These are phyloP conservation scores for Sporothrix phasma DNA, from an alignment of 2,329 filamentous ascomycete genomes.

Conservation along the genomic window DNA sequence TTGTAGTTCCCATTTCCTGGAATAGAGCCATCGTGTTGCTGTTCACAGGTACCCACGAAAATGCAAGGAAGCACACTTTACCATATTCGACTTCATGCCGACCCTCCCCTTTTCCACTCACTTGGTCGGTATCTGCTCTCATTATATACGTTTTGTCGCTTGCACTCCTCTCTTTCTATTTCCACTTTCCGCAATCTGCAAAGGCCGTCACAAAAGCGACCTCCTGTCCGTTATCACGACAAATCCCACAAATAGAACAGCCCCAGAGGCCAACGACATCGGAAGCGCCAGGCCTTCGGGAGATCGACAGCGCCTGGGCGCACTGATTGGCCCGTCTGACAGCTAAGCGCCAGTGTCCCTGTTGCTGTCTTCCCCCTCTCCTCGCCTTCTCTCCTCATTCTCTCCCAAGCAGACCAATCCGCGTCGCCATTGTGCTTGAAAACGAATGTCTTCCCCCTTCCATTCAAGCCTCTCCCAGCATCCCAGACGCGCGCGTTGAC, in stretches of 20 bases:
- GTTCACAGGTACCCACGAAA: background rate
- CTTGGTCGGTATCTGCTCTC: background rate
- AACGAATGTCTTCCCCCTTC: background rate
- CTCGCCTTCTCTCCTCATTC: background rate
- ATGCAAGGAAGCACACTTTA: background rate
- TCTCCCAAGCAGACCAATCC: background rate
- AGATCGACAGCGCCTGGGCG: background rate
- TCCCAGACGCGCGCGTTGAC: background rate
- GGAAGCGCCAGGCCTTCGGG: conserved; percentile 1
- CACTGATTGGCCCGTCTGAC: background rate
- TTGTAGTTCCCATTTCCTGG: no score
- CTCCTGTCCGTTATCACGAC: background rate
- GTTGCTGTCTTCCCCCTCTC: background rate
- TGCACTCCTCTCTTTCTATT: background rate
- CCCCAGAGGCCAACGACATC: background rate
- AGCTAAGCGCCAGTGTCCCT: conserved; percentile 4
- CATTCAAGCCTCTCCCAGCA: background rate
- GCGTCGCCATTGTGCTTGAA: background rate
- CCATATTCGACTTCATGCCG: background rate
- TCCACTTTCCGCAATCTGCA: background rate
- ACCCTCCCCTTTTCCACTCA: background rate
- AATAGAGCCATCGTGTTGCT: no score
- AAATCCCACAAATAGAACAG: background rate
- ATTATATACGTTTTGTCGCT: background rate
- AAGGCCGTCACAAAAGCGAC: conserved; percentile 6